phyloP scores from a whole-genome alignment of 1,139 yeast genomes.

The Yamadazyma dushanensis region DNA sequence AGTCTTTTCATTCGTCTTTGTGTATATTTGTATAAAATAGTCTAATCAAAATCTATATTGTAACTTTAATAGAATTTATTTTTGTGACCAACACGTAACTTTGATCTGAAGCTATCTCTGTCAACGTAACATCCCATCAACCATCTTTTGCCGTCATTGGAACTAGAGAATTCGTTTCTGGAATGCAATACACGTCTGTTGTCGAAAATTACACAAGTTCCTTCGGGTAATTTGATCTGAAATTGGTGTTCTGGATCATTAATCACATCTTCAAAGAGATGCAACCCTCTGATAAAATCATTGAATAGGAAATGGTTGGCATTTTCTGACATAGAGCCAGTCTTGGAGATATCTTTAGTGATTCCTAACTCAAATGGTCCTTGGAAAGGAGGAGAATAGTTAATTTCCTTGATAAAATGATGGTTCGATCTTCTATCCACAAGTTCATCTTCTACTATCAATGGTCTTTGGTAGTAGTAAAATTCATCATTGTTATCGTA shows the following conservation, averaged over 20 bases:
- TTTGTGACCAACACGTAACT: conserved; percentile 37
- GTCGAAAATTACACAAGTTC: conserved; percentile 69
- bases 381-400: conserved; percentile 85
- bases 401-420: conserved; percentile 54
- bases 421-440: conserved; percentile 29
- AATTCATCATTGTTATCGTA: conserved; percentile 65
- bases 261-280: conserved; percentile 59
- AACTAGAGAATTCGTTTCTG: conserved; percentile 55
- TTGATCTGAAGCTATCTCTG: conserved; percentile 71
- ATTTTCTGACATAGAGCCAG: conserved; percentile 17
- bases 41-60: neutral
- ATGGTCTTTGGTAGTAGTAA: conserved; percentile 65
- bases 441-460: conserved; percentile 58
- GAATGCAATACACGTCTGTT: conserved; percentile 76
- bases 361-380: conserved; percentile 70
- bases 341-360: conserved; percentile 23
- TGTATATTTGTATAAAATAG: conserved; percentile 11
- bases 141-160: conserved; percentile 63
- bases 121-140: conserved; percentile 78
- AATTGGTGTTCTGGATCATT: conserved; percentile 57
- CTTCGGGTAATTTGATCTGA: conserved; percentile 57
- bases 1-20: conserved; percentile 1
- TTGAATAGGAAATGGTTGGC: conserved; percentile 34
- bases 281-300: conserved; percentile 61
- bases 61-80: conserved; percentile 1